Evolutionary conservation across 176 grass and related monocot genomes (phyloP).

Genomic region (Hordeum vulgare): DNA sequence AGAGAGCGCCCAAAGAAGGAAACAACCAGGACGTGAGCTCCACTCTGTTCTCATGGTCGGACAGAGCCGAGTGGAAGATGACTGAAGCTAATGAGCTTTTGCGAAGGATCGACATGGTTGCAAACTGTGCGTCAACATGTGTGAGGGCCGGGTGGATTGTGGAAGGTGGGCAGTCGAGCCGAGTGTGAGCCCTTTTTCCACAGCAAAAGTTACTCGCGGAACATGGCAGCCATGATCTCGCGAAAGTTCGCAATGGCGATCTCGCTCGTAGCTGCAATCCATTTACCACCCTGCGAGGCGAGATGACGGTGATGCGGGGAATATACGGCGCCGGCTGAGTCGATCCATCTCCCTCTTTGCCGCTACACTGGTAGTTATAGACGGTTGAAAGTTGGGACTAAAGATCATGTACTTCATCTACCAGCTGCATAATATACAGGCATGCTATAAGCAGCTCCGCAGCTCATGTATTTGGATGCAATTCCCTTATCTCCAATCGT

Average conservation of each 20-base stretch:
- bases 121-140: background rate
- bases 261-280: background rate
- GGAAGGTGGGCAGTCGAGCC: background rate
- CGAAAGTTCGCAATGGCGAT: background rate
- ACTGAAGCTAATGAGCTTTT: slow-evolving; percentile 18
- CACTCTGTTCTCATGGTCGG: slow-evolving; percentile 17
- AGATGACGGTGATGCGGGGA: background rate
- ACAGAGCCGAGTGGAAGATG: slow-evolving; percentile 31
- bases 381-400: background rate
- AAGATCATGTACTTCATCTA: background rate
- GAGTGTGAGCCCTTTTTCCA: slow-evolving; percentile 1
- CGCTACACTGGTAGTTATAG: background rate
- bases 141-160: background rate
- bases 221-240: slow-evolving; percentile 15
- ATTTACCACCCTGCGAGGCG: background rate
- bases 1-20: slow-evolving; percentile 2
- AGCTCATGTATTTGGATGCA: background rate
- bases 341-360: background rate
- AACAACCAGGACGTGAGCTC: slow-evolving; percentile 19
- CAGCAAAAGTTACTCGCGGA: slow-evolving; percentile 13
- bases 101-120: background rate
- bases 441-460: too few relatives aligned
- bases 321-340: background rate
- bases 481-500: background rate
- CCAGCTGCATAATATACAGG: too few relatives aligned